Evolutionary conservation across 2,329 filamentous ascomycete genomes (phyloP), one percentile per base, ranked within the genome.

Genomic region (Ascomycota sp.): DNA sequence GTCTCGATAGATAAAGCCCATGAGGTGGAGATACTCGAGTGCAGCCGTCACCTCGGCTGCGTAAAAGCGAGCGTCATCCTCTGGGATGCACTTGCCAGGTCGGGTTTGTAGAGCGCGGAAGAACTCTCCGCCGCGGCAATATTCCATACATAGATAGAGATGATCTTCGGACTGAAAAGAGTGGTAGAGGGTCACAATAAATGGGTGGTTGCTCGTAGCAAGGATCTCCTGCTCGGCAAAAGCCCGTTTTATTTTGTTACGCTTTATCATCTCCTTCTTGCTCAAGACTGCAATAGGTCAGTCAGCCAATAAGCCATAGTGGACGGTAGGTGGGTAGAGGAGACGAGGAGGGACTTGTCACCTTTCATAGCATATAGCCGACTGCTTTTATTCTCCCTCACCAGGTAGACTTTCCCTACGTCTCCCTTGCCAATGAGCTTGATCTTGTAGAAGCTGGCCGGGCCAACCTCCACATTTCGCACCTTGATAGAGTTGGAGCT

Each of bases 251-350:
- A 98, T 98, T 67, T 98, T 98, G 64, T 98, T 98, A 34, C 89
- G 78, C 62, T 98, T 98, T 56, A 98, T 98, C 89, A 98, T 98
- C 55, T 98, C 89, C 63, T 95, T 94, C 58, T 98, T 98, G 65
- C 85, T 95, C 53, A 98, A 52, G 5, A 98, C 89, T 95, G 47
- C 6, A 13, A 12, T 11, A 8, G 11, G 29, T 24, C 19, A 19
- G 20, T 7, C 12, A 15, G 17, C 13, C 4, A 12, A 7, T 8
- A 7, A 23, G 7, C 2, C 8, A 7, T 20, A 19, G 3, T 19
- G 23, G 11, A 26, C 13, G 4, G n/a, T 8, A 8, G 11, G 11
- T 12, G 15, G 8, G 7, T 22, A 5, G 12, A 12, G 13, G 15
- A 7, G 21, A 23, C 21, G 13, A 10, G 9, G n/a, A 20, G 15